A percentile compares a stretch with the other conserved stretches of the same genome.
Conservation (phyloP, 2,329 filamentous ascomycete species). For the Dactylellina cionopaga region DNA sequence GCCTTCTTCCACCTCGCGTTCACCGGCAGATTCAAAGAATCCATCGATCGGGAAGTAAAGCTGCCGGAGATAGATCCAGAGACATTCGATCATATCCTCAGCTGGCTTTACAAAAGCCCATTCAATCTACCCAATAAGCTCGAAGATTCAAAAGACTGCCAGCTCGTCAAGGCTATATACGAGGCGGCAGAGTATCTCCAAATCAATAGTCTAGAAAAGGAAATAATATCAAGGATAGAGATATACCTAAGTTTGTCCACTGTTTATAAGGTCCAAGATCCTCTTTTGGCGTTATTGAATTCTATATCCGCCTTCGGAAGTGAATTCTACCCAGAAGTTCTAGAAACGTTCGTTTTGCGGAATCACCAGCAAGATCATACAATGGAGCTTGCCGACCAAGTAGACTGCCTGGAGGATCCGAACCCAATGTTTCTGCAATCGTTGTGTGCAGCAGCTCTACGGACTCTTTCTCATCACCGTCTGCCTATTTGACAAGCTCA, state of each 20-base stretch:
- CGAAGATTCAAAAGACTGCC: background rate
- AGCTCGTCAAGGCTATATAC: background rate
- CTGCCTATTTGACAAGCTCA: background rate
- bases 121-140: background rate
- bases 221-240: background rate
- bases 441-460: background rate
- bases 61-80: background rate
- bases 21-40: conserved; percentile 1
- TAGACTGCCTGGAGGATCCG: background rate
- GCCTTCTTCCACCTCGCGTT: background rate
- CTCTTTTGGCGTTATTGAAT: background rate
- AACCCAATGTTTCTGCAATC: background rate
- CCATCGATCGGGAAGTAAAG: background rate
- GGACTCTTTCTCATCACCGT: too few species aligned
- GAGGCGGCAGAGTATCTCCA: background rate
- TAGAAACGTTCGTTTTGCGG: background rate
- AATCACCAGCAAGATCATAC: background rate
- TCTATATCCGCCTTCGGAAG: background rate
- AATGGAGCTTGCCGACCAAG: background rate
- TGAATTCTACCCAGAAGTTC: background rate
- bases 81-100: background rate
- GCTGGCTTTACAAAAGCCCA: background rate
- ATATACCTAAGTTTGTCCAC: background rate
- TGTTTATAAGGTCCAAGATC: background rate
- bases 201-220: background rate